These are phyloP conservation scores for Infundibulicybe gibba DNA, from an alignment of 768 basidiomycete species.

Conservation along the genomic window DNA sequence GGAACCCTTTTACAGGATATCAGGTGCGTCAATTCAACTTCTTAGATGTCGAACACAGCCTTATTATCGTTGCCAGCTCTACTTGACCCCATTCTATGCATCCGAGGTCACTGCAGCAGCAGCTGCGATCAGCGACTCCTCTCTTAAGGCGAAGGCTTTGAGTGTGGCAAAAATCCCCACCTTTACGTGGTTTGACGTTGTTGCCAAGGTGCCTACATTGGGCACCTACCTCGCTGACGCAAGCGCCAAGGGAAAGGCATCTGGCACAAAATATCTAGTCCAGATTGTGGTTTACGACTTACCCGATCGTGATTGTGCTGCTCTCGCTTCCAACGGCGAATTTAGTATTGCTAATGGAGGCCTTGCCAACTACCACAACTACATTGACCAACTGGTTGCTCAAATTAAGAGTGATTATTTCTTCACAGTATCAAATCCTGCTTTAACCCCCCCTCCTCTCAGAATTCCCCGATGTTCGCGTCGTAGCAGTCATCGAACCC, in stretches of 20 bases:
- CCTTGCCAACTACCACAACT: conserved; percentile 49
- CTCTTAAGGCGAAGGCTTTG: conserved; percentile 45
- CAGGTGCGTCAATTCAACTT: conserved; percentile 20
- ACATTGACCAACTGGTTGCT: conserved; percentile 62
- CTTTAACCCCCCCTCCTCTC: not conserved
- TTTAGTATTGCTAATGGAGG: conserved; percentile 57
- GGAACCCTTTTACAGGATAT: conserved; percentile 52
- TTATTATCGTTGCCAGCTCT: conserved; percentile 27
- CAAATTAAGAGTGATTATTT: conserved; percentile 40
- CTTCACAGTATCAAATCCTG: not conserved
- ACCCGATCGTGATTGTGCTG: conserved; percentile 66
- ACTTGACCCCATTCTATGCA: conserved; percentile 54
- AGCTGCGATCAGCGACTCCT: conserved; percentile 42
- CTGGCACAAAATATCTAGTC: conserved; percentile 45
- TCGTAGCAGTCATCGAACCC: conserved; percentile 64
- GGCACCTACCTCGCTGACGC: conserved; percentile 58
- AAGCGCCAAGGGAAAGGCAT: conserved; percentile 35
- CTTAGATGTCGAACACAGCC: not conserved
- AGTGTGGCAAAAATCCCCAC: conserved; percentile 56
- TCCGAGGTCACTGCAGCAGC: conserved; percentile 50
- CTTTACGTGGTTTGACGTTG: conserved; percentile 59
- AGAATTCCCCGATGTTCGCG: conserved; percentile 58
- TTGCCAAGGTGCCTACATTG: conserved; percentile 51
- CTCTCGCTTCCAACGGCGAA: conserved; percentile 63
- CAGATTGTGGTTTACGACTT: conserved; percentile 57